Base-by-base conservation (phyloP, 192 early-diverging fungal species). In the Backusella circina region DNA sequence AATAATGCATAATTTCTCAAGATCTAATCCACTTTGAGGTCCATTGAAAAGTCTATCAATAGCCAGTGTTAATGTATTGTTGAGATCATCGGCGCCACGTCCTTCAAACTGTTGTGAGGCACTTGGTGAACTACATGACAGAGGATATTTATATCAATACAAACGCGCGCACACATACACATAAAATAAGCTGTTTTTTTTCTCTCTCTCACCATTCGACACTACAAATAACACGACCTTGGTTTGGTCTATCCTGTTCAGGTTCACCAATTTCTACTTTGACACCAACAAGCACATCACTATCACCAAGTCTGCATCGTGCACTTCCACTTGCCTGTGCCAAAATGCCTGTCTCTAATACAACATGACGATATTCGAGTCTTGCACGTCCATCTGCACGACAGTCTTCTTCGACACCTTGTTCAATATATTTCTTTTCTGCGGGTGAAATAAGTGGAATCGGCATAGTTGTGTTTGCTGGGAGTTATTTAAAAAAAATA, bases 201-300 rank as follows among this genome's bases (percentile, higher is more conserved):
- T 39, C 13, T n/a, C n/a, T n/a, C n/a, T 44, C 75, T 78, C 86
- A 91, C 91, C 96, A 99, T 77, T 98, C 98, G 1, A 98, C 96
- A 73, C 90, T 92, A 85, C 95, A 96, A 13, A 93, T 79, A 31
- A 99, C 87, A 47, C 90, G 81, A 21, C 94, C 93, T 50, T 75
- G 71, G 65, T 90, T 86, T 51, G 82, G 89, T 28, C 86, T 86
- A 72, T 90, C 91, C 51, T 83, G 86, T 13, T 87, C 83, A 71
- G 87, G 89, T 47, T 86, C 85, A 16, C 92, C 94, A 67, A 98
- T 91, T 74, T 97, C 95, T 12, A 94, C 95, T 80, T 98, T 99
- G 75, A 99, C 89, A 18, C 98, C 97, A 28, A 98, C 96, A 10
- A 99, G 86, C 1, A 98, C 91, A 69, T 97, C 95, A 0, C 96